Evolutionary conservation across 345 rosid genomes (phyloP), one percentile per base, ranked within the genome.

Genomic region (Populus euphratica): DNA sequence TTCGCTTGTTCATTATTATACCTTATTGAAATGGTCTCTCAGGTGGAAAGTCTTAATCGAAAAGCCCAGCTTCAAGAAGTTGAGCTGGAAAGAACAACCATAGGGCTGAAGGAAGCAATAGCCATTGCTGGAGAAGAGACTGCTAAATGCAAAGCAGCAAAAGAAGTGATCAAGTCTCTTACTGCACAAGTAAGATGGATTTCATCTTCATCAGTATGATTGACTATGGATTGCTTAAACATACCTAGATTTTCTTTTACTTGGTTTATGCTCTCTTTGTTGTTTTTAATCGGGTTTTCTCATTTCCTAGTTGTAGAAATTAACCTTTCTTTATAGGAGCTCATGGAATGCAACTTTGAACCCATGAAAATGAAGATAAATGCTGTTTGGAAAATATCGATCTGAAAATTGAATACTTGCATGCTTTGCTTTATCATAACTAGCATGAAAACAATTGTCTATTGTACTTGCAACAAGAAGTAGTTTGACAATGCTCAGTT

Each of bases 91-190:
- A 90, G 91, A 86, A 90, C 92, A 77, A 85, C 93, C 71, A 94
- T 92, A 81, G 94, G 90, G 77, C 89, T 96, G 78, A 90, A 90
- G 79, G 99, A 96, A 86, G 96, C 97, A 41, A 84, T 90, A 73
- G 88, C 92, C 79, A 85, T 91, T 43, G 94, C 99, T 49, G 93
- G 84, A 70, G 98, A 94, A 76, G 99, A 96, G 88, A 86, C 97
- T 39, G 87, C 89, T 66, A 94, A 91, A 87, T 92, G 98, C 90
- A 92, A 92, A 83, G 98, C 97, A 69, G 98, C 99, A 73, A 96
- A 96, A 79, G 99, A 96, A 89, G 99, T 96, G 79, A 96, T 96
- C 87, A 96, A 91, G 88, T 92, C 98, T 2, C 92, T 94, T 64
- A 96, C 99, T 68, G 94, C 93, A 79, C 98, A 96, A 84, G 99